Conservation (phyloP, 305 asterid genomes). For the Solanum hybrid region DNA sequence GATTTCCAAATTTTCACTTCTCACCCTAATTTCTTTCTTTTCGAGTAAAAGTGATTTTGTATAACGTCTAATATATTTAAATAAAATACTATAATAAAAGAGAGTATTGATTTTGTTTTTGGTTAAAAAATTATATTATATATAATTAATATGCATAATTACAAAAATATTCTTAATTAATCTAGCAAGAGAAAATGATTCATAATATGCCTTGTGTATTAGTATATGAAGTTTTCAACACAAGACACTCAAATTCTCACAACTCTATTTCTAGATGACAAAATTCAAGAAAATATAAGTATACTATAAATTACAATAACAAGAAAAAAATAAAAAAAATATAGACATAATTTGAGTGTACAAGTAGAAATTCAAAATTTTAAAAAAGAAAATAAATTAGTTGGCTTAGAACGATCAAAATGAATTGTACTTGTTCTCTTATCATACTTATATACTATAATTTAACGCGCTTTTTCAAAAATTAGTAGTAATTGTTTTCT, state of each 20-base stretch:
- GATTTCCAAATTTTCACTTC: background rate
- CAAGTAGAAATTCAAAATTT: background rate
- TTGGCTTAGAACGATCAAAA: background rate
- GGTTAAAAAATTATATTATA: background rate
- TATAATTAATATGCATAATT: background rate
- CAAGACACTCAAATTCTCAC: background rate
- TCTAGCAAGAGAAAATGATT: background rate
- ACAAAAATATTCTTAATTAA: background rate
- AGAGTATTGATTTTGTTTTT: background rate
- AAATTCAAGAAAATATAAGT: background rate
- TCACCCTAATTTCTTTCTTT: background rate
- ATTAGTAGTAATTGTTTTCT: background rate
- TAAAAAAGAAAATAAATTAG: background rate
- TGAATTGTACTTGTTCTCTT: background rate
- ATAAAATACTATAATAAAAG: too few relatives aligned
- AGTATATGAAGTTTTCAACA: too few relatives aligned
- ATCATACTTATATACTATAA: background rate
- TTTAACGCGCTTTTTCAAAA: accelerated
- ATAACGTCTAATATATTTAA: background rate
- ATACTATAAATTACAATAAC: background rate
- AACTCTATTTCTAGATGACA: too few relatives aligned
- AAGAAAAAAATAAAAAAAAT: too few relatives aligned
- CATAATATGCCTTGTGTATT: background rate
- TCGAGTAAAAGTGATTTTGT: background rate
- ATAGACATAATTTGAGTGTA: background rate